Percentiles rank a stretch among this genome's conserved stretches.
phyloP scores from a whole-genome alignment of 2,329 filamentous ascomycete species.

The Blastomyces percursus region DNA sequence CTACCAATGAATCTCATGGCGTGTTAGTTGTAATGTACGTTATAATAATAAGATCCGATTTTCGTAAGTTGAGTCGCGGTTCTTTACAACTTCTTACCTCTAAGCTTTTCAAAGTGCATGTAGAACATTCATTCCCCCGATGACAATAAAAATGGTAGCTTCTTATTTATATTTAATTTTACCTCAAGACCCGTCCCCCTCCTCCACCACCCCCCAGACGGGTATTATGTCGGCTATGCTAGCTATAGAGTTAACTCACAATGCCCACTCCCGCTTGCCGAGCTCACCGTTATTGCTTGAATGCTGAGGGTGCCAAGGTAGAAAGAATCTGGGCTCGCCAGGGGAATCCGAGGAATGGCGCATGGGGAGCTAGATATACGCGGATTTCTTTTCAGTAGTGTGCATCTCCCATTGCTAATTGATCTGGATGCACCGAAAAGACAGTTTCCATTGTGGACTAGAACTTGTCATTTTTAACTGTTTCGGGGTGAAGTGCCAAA shows the following conservation, averaged over 20 bases:
- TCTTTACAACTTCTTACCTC: not conserved
- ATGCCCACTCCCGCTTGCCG: not conserved
- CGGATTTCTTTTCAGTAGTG: not conserved
- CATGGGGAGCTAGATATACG: not conserved
- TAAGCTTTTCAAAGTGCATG: not conserved
- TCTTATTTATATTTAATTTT: not conserved
- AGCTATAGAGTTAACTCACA: not conserved
- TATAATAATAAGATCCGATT: not conserved
- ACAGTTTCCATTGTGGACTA: not conserved
- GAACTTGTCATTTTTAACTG: not conserved
- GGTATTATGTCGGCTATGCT: not conserved
- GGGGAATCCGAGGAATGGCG: not conserved
- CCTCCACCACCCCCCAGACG: not conserved
- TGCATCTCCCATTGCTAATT: not conserved
- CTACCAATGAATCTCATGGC: not conserved
- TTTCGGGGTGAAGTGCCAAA: not conserved
- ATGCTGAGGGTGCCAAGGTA: not conserved
- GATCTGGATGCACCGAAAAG: not conserved
- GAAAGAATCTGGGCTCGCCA: too few relatives aligned
- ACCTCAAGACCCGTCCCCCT: too few relatives aligned
- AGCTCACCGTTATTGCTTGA: not conserved
- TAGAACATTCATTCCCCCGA: not conserved
- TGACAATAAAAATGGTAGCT: not conserved
- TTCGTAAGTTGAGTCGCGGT: not conserved
- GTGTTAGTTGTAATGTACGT: not conserved